Evolutionary conservation across 148 eudicot species (phyloP).

Genomic region (Nepenthes gracilis): DNA sequence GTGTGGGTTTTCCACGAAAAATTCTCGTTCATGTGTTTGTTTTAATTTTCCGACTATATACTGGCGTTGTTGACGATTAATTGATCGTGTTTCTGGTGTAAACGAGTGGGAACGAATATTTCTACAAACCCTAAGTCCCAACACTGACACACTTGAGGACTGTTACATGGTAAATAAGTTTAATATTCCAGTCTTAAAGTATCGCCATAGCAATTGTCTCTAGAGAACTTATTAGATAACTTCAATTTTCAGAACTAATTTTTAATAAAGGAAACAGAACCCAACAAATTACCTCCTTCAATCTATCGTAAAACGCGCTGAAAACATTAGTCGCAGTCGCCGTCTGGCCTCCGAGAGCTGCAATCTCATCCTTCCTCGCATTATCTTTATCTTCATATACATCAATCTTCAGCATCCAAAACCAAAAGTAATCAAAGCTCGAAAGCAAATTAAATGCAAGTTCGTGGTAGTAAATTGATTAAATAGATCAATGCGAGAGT

Average conservation of each 20-base stretch:
- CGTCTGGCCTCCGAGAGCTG: slow-evolving; percentile 92
- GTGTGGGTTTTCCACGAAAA: too few species aligned
- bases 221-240: too few species aligned
- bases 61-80: too few species aligned
- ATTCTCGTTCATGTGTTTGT: too few species aligned
- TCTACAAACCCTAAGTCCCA: too few species aligned
- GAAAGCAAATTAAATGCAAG: not conserved
- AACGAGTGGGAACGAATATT: too few species aligned
- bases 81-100: too few species aligned
- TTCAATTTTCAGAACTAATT: not conserved
- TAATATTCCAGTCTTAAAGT: too few species aligned
- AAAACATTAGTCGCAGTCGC: slow-evolving; percentile 80
- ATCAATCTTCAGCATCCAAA: slow-evolving; percentile 41
- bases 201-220: too few species aligned
- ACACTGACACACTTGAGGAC: too few species aligned
- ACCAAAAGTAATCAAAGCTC: not conserved
- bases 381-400: slow-evolving; percentile 75
- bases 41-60: too few species aligned
- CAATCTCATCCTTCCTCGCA: slow-evolving; percentile 96
- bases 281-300: slow-evolving; percentile 59
- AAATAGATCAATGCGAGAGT: not conserved
- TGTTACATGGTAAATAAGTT: too few species aligned
- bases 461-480: not conserved
- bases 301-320: slow-evolving; percentile 87
- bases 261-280: not conserved